Evolutionary conservation across 2,329 filamentous ascomycete species (phyloP).

Genomic region (Elsinoe necatrix): DNA sequence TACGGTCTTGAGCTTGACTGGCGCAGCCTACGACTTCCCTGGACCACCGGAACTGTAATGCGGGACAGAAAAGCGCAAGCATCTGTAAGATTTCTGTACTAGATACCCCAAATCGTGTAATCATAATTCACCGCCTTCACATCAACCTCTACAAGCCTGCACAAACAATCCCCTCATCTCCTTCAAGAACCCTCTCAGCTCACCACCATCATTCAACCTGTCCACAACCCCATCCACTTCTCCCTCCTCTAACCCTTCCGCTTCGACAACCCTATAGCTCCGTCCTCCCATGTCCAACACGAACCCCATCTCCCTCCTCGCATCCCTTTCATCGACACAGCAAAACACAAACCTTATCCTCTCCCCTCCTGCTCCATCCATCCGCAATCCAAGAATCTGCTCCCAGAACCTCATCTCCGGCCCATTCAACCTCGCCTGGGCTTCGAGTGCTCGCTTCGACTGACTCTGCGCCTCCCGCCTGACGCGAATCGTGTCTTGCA

Average conservation of each 20-base stretch:
- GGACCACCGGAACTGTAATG: constrained; percentile 20
- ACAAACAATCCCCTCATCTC: constrained; percentile 73
- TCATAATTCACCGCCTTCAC: constrained; percentile 19
- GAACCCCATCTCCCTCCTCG: constrained; percentile 87
- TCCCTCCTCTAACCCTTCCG: constrained; percentile 70
- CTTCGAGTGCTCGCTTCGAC: constrained; percentile 66
- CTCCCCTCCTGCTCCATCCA: constrained; percentile 68
- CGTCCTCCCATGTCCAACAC: constrained; percentile 73
- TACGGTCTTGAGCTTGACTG: constrained; percentile 71
- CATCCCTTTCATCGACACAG: constrained; percentile 76
- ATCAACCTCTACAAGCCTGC: constrained; percentile 40
- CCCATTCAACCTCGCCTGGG: constrained; percentile 78
- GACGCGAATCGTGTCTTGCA: constrained; percentile 61
- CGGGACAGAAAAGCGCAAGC: not conserved
- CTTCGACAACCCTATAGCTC: constrained; percentile 78
- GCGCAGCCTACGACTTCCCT: constrained; percentile 58
- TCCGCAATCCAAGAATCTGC: constrained; percentile 74
- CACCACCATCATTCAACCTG: constrained; percentile 69
- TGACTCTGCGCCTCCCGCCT: constrained; percentile 63
- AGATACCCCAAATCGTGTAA: constrained; percentile 14
- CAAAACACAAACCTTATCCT: constrained; percentile 83
- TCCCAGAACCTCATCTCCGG: constrained; percentile 97
- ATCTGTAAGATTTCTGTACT: not conserved
- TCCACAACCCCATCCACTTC: constrained; percentile 70
- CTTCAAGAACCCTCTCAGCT: constrained; percentile 65